Evolutionary conservation across 2,329 filamentous ascomycete species (phyloP), one percentile per base, ranked within the genome.

Genomic region (Colletotrichum sansevieriae): DNA sequence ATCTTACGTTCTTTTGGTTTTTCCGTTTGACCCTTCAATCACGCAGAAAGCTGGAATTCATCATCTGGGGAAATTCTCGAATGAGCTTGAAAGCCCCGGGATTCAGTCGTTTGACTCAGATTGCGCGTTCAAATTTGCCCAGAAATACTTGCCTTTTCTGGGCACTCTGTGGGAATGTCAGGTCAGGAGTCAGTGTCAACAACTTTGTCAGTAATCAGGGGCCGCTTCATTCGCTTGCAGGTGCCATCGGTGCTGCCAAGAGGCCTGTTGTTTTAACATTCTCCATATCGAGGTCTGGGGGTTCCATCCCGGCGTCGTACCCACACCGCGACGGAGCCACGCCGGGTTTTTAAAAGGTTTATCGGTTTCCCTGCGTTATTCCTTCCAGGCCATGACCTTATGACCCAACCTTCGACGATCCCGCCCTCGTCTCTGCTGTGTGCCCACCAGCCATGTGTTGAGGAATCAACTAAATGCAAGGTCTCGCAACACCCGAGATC

Each of bases 281-380:
- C 39, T 59, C 35, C 43, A 25, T 25, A 25, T 25, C 25, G 25
- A 4, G 25, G 25, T 25, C 25, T 37, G 35, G 29, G 22, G 55
- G 55, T 63, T 41, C 57, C 47, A 41, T 59, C 33, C 47, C 41
- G 54, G 61, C 52, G 61, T 65, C 43, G 44, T 43, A 35, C 49
- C 61, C 54, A 65, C 61, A 37, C 59, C 15, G 13, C 11, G 44
- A 39, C 15, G 39, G 12, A 41, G n/a, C 20, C 4, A 7, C 9
- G 12, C 54, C 29, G 33, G 39, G 39, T 37, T 39, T 22, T 59
- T 68, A 41, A 65, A 68, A 68, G 46, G 39, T 46, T 46, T 18
- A 54, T 54, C 15, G 20, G n/a, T 25, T 47, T 43, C 54, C 54
- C 55, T 54, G 54, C 46, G 10, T 18, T 33, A n/a, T 52, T 47